Conservation (phyloP, 2,329 filamentous ascomycete species). For the Botrytis porri region DNA sequence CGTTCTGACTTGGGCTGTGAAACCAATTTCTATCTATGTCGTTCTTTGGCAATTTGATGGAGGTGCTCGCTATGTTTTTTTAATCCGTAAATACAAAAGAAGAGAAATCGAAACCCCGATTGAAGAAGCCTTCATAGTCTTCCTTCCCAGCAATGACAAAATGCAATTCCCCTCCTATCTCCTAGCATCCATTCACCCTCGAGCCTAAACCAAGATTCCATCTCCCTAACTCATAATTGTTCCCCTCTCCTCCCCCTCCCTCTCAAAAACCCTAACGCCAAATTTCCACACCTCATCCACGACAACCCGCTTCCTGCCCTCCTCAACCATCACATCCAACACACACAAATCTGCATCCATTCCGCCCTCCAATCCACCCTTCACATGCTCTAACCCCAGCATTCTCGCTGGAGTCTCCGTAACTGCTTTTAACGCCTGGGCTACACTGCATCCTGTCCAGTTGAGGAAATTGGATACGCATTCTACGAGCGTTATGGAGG, state of each 20-base stretch:
- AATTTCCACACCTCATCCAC: conserved; percentile 31
- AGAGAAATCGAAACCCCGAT: not conserved
- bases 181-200: not conserved
- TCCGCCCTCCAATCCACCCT: conserved; percentile 62
- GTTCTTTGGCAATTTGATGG: not conserved
- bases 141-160: not conserved
- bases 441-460: conserved; percentile 67
- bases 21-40: not conserved
- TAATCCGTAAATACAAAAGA: not conserved
- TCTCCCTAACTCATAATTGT: not conserved
- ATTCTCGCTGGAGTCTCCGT: conserved; percentile 75
- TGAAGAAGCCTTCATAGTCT: not conserved
- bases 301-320: conserved; percentile 48
- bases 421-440: conserved; percentile 68
- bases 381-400: conserved; percentile 64
- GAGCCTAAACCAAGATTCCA: not conserved
- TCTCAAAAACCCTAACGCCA: conserved; percentile 26
- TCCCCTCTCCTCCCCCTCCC: not conserved
- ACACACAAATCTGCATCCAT: conserved; percentile 70
- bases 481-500: conserved; percentile 71
- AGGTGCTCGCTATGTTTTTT: not conserved
- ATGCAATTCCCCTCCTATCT: too few species aligned
- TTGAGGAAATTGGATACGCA: conserved; percentile 79
- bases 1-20: not conserved
- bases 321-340: conserved; percentile 52